Evolutionary conservation across 768 basidiomycete genomes (phyloP).

Genomic region (Mycena latifolia): DNA sequence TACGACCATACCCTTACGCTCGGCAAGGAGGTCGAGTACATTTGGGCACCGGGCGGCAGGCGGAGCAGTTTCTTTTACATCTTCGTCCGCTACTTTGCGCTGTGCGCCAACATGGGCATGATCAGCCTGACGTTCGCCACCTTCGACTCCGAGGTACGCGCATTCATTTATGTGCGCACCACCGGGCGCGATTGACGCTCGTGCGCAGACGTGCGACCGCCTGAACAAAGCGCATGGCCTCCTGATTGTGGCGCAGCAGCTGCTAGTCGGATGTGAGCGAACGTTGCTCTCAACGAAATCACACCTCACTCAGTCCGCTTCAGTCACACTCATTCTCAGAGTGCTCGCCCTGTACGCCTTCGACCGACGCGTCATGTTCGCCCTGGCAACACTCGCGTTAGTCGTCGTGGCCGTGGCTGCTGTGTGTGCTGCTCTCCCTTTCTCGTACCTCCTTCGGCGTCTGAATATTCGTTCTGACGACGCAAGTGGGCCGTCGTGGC

Average conservation of each 20-base stretch:
- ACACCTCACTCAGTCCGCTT: background rate
- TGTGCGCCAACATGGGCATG: background rate
- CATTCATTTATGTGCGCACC: background rate
- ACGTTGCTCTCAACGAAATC: too few relatives aligned
- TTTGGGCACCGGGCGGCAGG: background rate
- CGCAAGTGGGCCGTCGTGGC: background rate
- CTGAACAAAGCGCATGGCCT: background rate
- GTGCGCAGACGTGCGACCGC: too few relatives aligned
- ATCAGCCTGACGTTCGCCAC: background rate
- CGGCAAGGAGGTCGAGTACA: background rate
- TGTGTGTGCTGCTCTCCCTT: background rate
- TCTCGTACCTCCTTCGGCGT: background rate
- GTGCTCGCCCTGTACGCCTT: conserved; percentile 11
- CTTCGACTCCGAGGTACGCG: background rate
- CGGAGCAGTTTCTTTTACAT: background rate
- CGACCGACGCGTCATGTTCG: background rate
- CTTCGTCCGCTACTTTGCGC: conserved; percentile 3
- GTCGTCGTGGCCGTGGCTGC: background rate
- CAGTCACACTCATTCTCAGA: background rate
- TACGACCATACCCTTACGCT: conserved; percentile 5
- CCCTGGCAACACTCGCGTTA: background rate
- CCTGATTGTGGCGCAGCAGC: background rate
- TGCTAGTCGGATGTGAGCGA: background rate
- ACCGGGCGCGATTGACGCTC: too few relatives aligned
- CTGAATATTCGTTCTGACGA: too few relatives aligned